phyloP scores from a whole-genome alignment of 768 basidiomycete genomes.

The Coprinopsis marcescibilis region DNA sequence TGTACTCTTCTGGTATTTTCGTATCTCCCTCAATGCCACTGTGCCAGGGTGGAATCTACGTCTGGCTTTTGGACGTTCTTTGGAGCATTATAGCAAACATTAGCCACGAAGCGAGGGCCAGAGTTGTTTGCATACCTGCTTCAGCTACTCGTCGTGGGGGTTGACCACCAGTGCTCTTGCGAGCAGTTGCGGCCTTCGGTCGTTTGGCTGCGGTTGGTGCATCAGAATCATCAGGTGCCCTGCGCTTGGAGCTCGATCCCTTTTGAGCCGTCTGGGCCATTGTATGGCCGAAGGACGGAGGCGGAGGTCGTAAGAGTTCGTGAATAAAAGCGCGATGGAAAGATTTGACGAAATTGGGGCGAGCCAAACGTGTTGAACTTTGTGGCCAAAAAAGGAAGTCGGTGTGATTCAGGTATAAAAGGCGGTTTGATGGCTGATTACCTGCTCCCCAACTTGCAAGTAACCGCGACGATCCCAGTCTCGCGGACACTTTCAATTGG shows the following conservation, averaged over 20 bases:
- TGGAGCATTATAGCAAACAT: constrained; percentile 15
- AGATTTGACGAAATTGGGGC: constrained; percentile 1
- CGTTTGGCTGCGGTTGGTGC: constrained; percentile 47
- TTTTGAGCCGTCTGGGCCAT: constrained; percentile 74
- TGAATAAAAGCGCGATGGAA: constrained; percentile 7
- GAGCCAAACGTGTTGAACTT: constrained; percentile 7
- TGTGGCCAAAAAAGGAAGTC: constrained; percentile 5
- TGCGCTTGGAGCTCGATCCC: constrained; percentile 39
- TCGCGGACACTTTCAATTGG: constrained; percentile 10
- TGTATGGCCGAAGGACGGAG: neutral
- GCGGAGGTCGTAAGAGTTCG: constrained; percentile 2
- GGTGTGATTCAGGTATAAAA: neutral
- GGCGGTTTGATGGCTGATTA: neutral
- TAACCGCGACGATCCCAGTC: constrained; percentile 3
- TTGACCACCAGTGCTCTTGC: constrained; percentile 78
- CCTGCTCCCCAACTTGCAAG: constrained; percentile 5
- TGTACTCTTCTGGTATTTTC: constrained; percentile 92
- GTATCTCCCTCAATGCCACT: constrained; percentile 84
- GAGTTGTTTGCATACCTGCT: constrained; percentile 4
- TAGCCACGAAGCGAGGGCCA: neutral
- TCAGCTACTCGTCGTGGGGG: constrained; percentile 34
- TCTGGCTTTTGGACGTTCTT: constrained; percentile 25
- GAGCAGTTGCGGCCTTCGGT: constrained; percentile 55
- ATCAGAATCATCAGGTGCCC: constrained; percentile 38
- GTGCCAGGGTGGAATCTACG: constrained; percentile 85